phyloP scores from a whole-genome alignment of 177 flowering plant species.

The Vitis hybrid region DNA sequence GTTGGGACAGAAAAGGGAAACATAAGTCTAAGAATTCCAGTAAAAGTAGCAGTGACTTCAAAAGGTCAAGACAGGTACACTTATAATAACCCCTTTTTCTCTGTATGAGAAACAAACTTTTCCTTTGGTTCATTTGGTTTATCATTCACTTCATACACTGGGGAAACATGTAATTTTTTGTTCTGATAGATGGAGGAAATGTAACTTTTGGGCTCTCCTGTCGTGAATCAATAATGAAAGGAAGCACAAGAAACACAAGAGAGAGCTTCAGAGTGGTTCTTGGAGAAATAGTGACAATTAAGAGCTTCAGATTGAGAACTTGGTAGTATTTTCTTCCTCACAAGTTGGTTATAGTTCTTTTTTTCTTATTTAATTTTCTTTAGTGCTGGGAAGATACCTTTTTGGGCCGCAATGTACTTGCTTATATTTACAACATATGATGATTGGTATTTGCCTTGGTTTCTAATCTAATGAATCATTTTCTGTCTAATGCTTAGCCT shows the following conservation, averaged over 20 bases:
- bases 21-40: constrained; percentile 58
- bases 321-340: constrained; percentile 27
- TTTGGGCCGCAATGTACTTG: no score
- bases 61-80: constrained; percentile 64
- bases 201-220: constrained; percentile 23
- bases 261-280: constrained; percentile 63
- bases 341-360: not conserved
- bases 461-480: no score
- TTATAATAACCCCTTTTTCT: not conserved
- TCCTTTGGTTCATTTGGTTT: not conserved
- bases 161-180: not conserved
- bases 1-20: constrained; percentile 53
- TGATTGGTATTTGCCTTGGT: no score
- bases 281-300: constrained; percentile 51
- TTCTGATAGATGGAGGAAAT: constrained; percentile 30
- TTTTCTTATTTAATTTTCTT: no score
- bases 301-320: constrained; percentile 68
- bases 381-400: no score
- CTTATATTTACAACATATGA: no score
- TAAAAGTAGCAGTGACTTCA: constrained; percentile 61
- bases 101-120: not conserved
- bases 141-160: not conserved
- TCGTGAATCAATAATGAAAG: constrained; percentile 67
- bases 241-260: constrained; percentile 69
- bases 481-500: no score